Evolutionary conservation across 805 yeast species (phyloP).

Genomic region (Yarrowia sp.): DNA sequence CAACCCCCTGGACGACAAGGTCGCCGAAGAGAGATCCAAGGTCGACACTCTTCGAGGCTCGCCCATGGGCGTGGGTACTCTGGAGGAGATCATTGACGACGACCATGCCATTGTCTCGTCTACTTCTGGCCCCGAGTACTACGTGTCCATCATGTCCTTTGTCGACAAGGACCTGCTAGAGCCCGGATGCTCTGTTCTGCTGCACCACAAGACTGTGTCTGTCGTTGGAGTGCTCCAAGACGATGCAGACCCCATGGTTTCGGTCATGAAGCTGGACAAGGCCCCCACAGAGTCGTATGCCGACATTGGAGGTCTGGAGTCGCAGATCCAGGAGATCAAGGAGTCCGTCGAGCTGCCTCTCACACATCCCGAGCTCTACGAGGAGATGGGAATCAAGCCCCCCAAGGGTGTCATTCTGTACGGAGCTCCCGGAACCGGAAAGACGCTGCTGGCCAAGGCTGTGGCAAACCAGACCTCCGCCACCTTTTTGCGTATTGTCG

Average conservation of each 20-base stretch:
- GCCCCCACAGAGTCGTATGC: conserved; percentile 97
- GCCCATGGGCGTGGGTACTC: conserved; percentile 94
- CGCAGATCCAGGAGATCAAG: conserved; percentile 96
- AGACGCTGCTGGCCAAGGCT: conserved; percentile 93
- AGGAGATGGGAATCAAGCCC: conserved; percentile 98
- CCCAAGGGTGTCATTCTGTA: conserved; percentile 97
- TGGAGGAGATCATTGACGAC: conserved; percentile 97
- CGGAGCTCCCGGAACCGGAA: conserved; percentile 99
- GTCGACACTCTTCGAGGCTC: conserved; percentile 95
- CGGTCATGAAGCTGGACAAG: conserved; percentile 96
- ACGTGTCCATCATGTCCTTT: conserved; percentile 92
- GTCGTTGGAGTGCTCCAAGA: conserved; percentile 98
- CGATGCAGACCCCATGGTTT: conserved; percentile 97
- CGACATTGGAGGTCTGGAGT: conserved; percentile 95
- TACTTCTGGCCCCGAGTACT: conserved; percentile 95
- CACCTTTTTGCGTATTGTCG: conserved; percentile 93
- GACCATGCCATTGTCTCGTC: conserved; percentile 98
- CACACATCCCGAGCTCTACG: conserved; percentile 95
- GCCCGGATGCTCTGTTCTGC: conserved; percentile 94
- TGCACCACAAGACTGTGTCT: conserved; percentile 94
- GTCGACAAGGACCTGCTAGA: conserved; percentile 95
- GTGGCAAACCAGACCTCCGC: conserved; percentile 98
- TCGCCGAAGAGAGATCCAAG: conserved; percentile 93
- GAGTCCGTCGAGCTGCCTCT: conserved; percentile 95
- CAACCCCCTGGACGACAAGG: conserved; percentile 96